Conservation (phyloP, 345 rosid genomes). For the Passiflora organensis region DNA sequence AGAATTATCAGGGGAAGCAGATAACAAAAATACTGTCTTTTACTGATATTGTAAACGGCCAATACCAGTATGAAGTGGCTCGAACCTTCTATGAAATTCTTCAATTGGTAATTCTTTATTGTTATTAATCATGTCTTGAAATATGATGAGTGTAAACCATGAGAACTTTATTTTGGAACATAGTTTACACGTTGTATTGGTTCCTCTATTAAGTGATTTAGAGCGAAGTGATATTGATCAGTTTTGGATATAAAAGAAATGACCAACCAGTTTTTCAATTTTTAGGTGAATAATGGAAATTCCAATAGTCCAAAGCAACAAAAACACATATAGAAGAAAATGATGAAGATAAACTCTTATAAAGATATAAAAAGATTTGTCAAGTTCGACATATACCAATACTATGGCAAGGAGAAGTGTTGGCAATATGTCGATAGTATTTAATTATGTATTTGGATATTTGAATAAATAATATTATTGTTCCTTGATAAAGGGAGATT, state of each 20-base stretch:
- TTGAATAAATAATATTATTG: too few relatives aligned
- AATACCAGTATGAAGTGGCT: slow-evolving; percentile 79
- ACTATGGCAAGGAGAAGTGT: too few relatives aligned
- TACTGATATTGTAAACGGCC: slow-evolving; percentile 60
- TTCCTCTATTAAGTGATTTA: slow-evolving; percentile 1
- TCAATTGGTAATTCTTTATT: slow-evolving; percentile 62
- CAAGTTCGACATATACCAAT: too few relatives aligned
- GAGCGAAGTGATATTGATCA: background rate
- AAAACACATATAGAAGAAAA: too few relatives aligned
- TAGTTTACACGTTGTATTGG: background rate
- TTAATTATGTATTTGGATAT: too few relatives aligned
- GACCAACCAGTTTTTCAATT: slow-evolving; percentile 3
- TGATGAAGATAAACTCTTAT: too few relatives aligned
- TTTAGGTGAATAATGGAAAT: slow-evolving; percentile 89
- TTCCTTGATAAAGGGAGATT: too few relatives aligned
- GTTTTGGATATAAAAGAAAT: background rate
- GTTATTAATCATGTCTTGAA: background rate
- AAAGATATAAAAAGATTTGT: too few relatives aligned
- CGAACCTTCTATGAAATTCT: slow-evolving; percentile 93
- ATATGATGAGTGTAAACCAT: background rate
- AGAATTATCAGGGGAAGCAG: slow-evolving; percentile 49
- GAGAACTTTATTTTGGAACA: too few relatives aligned
- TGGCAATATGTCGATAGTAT: too few relatives aligned
- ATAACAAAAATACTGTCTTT: slow-evolving; percentile 41
- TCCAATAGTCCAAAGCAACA: too few relatives aligned